These are phyloP conservation scores for Neonectria coccinea DNA, from an alignment of 2,329 filamentous ascomycete species.

Conservation along the genomic window DNA sequence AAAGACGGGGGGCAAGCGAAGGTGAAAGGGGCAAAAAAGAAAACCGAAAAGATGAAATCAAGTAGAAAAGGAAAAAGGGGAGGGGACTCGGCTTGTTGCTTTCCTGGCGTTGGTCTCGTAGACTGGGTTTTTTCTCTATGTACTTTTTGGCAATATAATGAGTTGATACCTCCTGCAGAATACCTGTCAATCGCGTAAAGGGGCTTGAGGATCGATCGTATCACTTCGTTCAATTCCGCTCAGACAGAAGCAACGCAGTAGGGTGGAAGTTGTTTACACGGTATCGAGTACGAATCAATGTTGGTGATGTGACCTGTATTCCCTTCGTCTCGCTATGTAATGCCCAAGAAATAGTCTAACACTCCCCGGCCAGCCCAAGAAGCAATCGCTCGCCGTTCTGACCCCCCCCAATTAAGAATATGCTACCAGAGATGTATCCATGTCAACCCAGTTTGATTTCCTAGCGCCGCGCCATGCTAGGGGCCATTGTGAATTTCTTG, in stretches of 20 bases:
- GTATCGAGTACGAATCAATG: background rate
- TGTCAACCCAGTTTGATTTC: slow-evolving; percentile 31
- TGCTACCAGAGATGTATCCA: slow-evolving; percentile 29
- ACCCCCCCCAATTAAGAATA: slow-evolving; percentile 26
- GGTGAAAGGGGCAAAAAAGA: slow-evolving; percentile 27
- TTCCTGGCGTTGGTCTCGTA: slow-evolving; percentile 46
- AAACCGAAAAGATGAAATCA: slow-evolving; percentile 12
- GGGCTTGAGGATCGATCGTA: background rate
- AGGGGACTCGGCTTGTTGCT: slow-evolving; percentile 33
- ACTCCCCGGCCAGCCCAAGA: slow-evolving; percentile 13
- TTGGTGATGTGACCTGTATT: slow-evolving; percentile 12
- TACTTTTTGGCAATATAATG: slow-evolving; percentile 45
- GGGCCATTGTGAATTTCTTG: slow-evolving; percentile 35
- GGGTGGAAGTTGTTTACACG: background rate
- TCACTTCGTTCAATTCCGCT: background rate
- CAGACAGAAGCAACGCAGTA: background rate
- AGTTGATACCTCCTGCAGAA: slow-evolving; percentile 42
- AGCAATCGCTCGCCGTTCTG: slow-evolving; percentile 7
- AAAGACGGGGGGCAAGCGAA: slow-evolving; percentile 43
- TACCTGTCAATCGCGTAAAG: background rate
- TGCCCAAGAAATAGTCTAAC: slow-evolving; percentile 15
- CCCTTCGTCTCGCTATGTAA: slow-evolving; percentile 15
- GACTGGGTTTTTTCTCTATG: slow-evolving; percentile 42
- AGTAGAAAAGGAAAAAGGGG: slow-evolving; percentile 30
- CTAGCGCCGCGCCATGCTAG: slow-evolving; percentile 46